These are phyloP conservation scores for Austroboletus eburneus DNA, from an alignment of 768 basidiomycete species.

Conservation along the genomic window DNA sequence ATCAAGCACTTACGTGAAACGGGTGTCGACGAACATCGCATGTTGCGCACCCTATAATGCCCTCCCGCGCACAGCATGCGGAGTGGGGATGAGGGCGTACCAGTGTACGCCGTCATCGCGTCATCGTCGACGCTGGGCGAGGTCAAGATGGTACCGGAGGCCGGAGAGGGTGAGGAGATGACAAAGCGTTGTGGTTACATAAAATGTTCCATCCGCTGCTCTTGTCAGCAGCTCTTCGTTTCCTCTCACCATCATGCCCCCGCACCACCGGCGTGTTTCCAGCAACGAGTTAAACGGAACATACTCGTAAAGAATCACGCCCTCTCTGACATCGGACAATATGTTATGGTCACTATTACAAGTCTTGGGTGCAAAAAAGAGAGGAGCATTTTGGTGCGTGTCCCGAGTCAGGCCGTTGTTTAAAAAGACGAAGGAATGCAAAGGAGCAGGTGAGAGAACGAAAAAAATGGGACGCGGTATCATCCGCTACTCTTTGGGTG, in stretches of 20 bases:
- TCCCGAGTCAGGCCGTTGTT: conserved; percentile 1
- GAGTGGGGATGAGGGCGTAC: too few relatives aligned
- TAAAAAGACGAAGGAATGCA: conserved; percentile 3
- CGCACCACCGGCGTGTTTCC: background rate
- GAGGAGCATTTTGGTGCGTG: conserved; percentile 12
- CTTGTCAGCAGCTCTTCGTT: conserved; percentile 34
- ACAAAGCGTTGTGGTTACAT: conserved; percentile 35
- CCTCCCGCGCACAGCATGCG: too few relatives aligned
- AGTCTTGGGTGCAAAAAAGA: conserved; percentile 2
- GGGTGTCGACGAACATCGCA: too few relatives aligned
- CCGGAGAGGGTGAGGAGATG: conserved; percentile 17
- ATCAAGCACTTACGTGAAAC: too few relatives aligned
- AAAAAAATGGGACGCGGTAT: background rate
- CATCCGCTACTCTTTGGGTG: conserved; percentile 20
- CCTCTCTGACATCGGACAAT: conserved; percentile 2
- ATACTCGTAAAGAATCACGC: background rate
- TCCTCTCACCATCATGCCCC: conserved; percentile 31
- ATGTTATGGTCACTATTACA: conserved; percentile 12
- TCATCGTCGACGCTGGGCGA: too few relatives aligned
- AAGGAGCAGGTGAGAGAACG: conserved; percentile 1
- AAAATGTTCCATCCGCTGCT: conserved; percentile 27
- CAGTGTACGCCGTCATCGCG: too few relatives aligned
- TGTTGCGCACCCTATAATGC: too few relatives aligned
- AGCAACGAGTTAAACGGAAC: background rate
- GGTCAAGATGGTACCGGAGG: too few relatives aligned